A percentile compares a stretch with the other conserved stretches of the same genome.
phyloP scores from a whole-genome alignment of 148 eudicot species.

The Persicaria maculosa region DNA sequence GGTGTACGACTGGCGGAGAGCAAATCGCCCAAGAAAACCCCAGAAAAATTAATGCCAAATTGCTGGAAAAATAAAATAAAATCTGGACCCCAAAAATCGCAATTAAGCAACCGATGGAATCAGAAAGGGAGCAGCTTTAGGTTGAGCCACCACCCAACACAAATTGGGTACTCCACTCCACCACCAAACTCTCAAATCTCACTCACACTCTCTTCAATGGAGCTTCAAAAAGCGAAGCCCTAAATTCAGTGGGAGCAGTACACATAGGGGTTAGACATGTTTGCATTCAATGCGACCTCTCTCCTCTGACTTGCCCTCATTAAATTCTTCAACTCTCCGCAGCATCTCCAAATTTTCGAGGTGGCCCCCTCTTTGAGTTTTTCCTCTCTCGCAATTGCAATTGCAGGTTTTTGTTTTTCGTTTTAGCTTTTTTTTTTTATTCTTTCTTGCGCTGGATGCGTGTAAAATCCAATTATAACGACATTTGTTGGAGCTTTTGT shows the following conservation, averaged over 20 bases:
- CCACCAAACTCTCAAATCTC: not conserved
- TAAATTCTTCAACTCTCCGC: constrained; percentile 4
- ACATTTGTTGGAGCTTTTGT: constrained; percentile 1
- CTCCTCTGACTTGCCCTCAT: not conserved
- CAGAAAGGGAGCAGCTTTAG: not conserved
- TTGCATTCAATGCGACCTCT: not conserved
- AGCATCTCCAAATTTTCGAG: constrained; percentile 9
- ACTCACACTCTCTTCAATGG: not conserved
- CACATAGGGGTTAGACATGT: constrained; percentile 9
- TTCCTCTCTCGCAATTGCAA: not conserved
- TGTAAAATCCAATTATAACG: constrained; percentile 11
- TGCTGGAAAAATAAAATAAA: not conserved
- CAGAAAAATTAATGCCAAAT: not conserved
- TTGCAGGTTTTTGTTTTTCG: constrained; percentile 1
- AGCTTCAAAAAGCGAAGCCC: constrained; percentile 1
- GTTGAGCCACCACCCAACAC: not conserved
- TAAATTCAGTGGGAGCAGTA: not conserved
- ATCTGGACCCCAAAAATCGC: not conserved
- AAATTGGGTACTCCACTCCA: not conserved
- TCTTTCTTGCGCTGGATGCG: not conserved
- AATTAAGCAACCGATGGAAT: not conserved
- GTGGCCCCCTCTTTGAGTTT: not conserved
- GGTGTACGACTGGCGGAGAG: not conserved
- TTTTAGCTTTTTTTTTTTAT: not conserved
- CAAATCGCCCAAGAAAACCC: constrained; percentile 3